Evolutionary conservation across 805 yeast species (phyloP).

Genomic region (Saturnispora saitoi): DNA sequence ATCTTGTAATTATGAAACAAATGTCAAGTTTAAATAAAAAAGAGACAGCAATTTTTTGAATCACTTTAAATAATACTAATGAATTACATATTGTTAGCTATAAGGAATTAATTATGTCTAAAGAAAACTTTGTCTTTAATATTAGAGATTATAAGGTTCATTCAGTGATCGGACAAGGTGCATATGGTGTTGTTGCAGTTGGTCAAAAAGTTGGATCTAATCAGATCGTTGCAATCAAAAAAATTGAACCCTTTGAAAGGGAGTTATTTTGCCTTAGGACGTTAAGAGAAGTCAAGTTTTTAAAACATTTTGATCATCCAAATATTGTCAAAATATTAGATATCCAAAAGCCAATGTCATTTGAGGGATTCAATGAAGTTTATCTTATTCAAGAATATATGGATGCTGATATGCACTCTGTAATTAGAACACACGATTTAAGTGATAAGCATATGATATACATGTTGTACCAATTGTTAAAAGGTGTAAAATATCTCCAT

Average conservation of each 20-base stretch:
- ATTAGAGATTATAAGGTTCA: slow-evolving; percentile 52
- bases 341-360: slow-evolving; percentile 53
- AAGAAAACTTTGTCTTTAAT: slow-evolving; percentile 48
- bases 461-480: slow-evolving; percentile 58
- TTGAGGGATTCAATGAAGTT: slow-evolving; percentile 59
- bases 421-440: slow-evolving; percentile 47
- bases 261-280: slow-evolving; percentile 62
- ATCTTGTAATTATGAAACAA: slow-evolving; percentile 2
- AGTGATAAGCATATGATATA: slow-evolving; percentile 64
- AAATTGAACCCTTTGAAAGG: slow-evolving; percentile 62
- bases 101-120: slow-evolving; percentile 13
- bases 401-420: slow-evolving; percentile 66
- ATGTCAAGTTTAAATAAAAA: neutral
- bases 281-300: slow-evolving; percentile 56
- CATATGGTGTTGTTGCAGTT: slow-evolving; percentile 70
- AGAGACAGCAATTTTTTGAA: neutral
- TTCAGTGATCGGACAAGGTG: slow-evolving; percentile 69
- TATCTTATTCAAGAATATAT: slow-evolving; percentile 69
- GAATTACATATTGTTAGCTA: neutral
- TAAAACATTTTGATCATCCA: slow-evolving; percentile 62
- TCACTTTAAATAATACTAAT: no score
- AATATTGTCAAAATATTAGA: slow-evolving; percentile 62
- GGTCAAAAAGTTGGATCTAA: slow-evolving; percentile 53
- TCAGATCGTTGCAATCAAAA: slow-evolving; percentile 67
- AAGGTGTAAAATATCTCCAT: slow-evolving; percentile 66